phyloP scores from a whole-genome alignment of 345 rosid species.

The Ceriops decandra region DNA sequence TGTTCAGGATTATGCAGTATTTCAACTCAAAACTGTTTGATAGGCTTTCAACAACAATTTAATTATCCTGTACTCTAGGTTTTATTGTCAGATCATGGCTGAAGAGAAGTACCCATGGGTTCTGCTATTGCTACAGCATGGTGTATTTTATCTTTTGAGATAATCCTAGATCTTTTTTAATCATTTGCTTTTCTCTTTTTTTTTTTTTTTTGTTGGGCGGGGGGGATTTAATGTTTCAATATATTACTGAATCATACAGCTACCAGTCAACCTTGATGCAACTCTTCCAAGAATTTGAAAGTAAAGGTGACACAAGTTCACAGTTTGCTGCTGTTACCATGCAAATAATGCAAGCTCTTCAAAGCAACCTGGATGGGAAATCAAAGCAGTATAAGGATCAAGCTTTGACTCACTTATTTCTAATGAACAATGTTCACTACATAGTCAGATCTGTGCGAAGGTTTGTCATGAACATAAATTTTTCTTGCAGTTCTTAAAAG shows the following conservation, averaged over 20 bases:
- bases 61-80: background rate
- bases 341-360: constrained; percentile 99
- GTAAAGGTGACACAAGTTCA: constrained; percentile 53
- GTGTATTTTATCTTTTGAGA: background rate
- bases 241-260: constrained; percentile 42
- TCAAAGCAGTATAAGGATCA: constrained; percentile 92
- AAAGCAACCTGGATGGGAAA: constrained; percentile 87
- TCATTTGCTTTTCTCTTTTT: background rate
- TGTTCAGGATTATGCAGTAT: background rate
- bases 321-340: constrained; percentile 86
- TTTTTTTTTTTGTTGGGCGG: background rate
- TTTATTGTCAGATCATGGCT: background rate
- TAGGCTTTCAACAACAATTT: background rate
- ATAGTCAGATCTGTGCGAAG: constrained; percentile 99
- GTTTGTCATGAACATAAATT: constrained; percentile 34
- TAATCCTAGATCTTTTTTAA: background rate
- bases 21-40: background rate
- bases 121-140: too few species aligned
- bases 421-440: constrained; percentile 97
- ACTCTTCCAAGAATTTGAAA: constrained; percentile 92
- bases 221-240: constrained; percentile 1
- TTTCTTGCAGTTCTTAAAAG: background rate
- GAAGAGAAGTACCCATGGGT: background rate
- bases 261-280: constrained; percentile 93
- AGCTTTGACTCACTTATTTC: constrained; percentile 85